Base-by-base conservation (phyloP, 2,329 filamentous ascomycete species). In the Fusarium chaquense region DNA sequence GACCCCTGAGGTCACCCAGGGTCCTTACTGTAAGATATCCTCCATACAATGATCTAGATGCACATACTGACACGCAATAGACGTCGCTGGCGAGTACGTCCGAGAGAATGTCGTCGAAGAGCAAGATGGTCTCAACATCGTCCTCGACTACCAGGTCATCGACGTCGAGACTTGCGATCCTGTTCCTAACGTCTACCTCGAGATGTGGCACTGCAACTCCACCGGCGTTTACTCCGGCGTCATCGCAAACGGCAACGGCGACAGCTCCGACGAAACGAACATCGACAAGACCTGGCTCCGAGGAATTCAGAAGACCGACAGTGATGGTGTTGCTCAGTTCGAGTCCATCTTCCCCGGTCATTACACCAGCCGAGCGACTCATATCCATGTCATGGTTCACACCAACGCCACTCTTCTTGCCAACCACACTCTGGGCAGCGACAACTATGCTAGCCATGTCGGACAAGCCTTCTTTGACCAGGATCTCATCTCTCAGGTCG, bases 401-500 rank as follows among this genome's bases (percentile, higher is more conserved):
- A 20, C 46, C 45, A 58, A 58, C 22, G 45, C 55, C 1, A 52
- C 55, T 18, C 46, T 58, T 2, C 30, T 28, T 3, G 6, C 46
- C 5, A 58, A 58, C 36, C 36, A 58, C 2, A 58, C 55, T 35
- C 55, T 58, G 16, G 46, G 46, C 6, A 15, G 18, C 7, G 55
- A 53, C 5, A 52, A 35, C 55, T 50, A 50, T 15, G 55, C 47
- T 13, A 53, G 35, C 13, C 55, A 58, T 15, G 30, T 58, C 8
- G 55, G 55, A 13, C 55, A 58, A 24, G 28, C 47, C 5, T 58
- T 53, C 47, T 58, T 58, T 74, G 87, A 90, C 76, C 85, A 90
- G 72, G 81, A 82, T 56, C 83, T 91, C 35, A 83, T 88, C 63
- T 65, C 77, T 6, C 74, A 80, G 24, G 86, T 90, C 47, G 85